Evolutionary conservation across 257 asterid species (phyloP).

Genomic region (Solanum pinnatisectum): DNA sequence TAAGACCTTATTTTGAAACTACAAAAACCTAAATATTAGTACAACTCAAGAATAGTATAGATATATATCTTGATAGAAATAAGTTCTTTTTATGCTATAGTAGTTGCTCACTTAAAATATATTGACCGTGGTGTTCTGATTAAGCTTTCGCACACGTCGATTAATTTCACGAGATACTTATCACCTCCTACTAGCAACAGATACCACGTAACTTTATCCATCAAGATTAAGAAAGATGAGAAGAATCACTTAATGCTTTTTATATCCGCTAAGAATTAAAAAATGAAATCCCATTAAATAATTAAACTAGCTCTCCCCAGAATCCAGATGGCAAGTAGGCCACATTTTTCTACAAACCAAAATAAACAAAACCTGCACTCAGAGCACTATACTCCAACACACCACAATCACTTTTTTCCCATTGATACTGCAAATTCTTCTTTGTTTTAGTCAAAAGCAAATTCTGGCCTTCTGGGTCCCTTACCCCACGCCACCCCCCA

Average conservation of each 20-base stretch:
- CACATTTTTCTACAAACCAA: not conserved
- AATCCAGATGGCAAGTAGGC: not conserved
- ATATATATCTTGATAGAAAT: not conserved
- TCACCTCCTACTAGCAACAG: no score
- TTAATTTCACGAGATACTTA: no score
- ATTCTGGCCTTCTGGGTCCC: not conserved
- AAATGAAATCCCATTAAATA: not conserved
- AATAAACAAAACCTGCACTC: not conserved
- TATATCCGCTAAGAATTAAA: not conserved
- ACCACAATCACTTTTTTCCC: not conserved
- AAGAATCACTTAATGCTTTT: not conserved
- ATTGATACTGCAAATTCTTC: not conserved
- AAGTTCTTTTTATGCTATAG: not conserved
- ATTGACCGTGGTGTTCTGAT: no score
- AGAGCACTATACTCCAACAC: slow-evolving; percentile 19
- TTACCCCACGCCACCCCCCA: not conserved
- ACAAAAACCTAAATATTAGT: not conserved
- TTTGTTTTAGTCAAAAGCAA: not conserved
- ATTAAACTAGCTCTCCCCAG: not conserved
- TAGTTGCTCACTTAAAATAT: not conserved
- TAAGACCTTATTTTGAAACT: not conserved
- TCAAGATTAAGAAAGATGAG: rapidly evolving
- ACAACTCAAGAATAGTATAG: not conserved
- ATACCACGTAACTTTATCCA: not conserved
- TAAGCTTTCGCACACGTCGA: rapidly evolving